Percentiles rank a stretch among this genome's conserved stretches.
Evolutionary conservation across 352 stramenopile species (phyloP).

Genomic region (Aphanomyces astaci): DNA sequence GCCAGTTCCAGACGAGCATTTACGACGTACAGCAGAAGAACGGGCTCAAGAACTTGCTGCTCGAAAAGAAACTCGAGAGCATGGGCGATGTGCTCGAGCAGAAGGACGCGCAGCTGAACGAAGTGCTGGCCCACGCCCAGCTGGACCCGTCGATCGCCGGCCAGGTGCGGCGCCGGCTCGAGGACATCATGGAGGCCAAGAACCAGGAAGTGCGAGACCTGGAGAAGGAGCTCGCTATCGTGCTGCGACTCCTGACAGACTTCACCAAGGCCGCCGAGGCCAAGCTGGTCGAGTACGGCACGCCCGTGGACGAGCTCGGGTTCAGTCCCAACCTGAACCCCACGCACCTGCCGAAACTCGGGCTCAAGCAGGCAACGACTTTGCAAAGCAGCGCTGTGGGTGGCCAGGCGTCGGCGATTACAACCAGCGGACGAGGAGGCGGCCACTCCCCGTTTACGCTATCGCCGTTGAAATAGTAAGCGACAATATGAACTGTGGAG

Average conservation of each 20-base stretch:
- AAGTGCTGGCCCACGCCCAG: slow-evolving; percentile 87
- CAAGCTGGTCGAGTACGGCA: slow-evolving; percentile 88
- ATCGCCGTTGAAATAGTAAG: not conserved
- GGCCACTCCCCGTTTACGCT: not conserved
- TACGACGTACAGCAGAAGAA: slow-evolving; percentile 91
- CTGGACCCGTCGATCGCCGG: slow-evolving; percentile 78
- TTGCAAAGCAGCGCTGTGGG: not conserved
- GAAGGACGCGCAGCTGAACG: slow-evolving; percentile 88
- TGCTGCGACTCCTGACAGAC: slow-evolving; percentile 75
- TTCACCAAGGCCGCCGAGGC: slow-evolving; percentile 63
- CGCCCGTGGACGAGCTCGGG: slow-evolving; percentile 84
- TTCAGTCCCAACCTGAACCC: slow-evolving; percentile 37
- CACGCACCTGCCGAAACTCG: slow-evolving; percentile 18
- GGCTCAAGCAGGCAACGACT: slow-evolving; percentile 14
- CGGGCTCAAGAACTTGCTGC: slow-evolving; percentile 89
- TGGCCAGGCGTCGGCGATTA: not conserved
- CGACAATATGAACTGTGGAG: not conserved
- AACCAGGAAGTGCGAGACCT: slow-evolving; percentile 76
- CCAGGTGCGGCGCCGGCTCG: slow-evolving; percentile 75
- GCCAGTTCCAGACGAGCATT: slow-evolving; percentile 81
- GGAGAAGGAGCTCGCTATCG: slow-evolving; percentile 60
- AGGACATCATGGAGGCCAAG: slow-evolving; percentile 88
- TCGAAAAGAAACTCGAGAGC: slow-evolving; percentile 91
- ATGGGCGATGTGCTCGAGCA: slow-evolving; percentile 82
- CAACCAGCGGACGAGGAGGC: not conserved